Percentiles rank a stretch among this genome's conserved stretches.
phyloP scores from a whole-genome alignment of 331 rosid genomes.

The Quercus phellos region DNA sequence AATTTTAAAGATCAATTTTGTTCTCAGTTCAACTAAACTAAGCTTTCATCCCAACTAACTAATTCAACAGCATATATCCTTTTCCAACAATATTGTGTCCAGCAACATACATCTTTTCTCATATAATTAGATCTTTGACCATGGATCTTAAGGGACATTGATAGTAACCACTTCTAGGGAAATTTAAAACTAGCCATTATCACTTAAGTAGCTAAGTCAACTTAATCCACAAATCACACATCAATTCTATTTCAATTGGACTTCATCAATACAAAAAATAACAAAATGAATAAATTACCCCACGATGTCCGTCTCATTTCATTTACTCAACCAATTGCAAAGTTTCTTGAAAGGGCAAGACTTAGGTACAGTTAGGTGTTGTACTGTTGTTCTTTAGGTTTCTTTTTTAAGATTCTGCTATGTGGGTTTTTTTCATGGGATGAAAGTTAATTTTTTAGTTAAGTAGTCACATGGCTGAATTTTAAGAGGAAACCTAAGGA shows the following conservation, averaged over 20 bases:
- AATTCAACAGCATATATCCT: not conserved
- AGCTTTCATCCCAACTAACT: not conserved
- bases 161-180: not conserved
- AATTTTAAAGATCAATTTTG: not conserved
- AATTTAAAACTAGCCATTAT: not conserved
- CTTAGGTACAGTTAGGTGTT: too few relatives aligned
- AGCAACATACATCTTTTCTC: not conserved
- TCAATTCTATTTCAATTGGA: not conserved
- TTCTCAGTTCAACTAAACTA: not conserved
- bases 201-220: not conserved
- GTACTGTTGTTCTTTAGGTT: too few relatives aligned
- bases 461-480: accelerated
- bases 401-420: too few relatives aligned
- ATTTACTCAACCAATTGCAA: not conserved
- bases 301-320: not conserved
- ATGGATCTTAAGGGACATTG: too few relatives aligned
- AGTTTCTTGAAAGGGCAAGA: not conserved
- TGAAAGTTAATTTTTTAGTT: too few relatives aligned
- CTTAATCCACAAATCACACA: not conserved
- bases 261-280: not conserved
- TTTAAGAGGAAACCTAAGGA: too few relatives aligned
- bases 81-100: not conserved
- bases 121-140: not conserved
- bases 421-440: too few relatives aligned
- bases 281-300: not conserved